Evolutionary conservation across 495 filamentous ascomycete species (phyloP).

Genomic region (Oleoguttula mirabilis): DNA sequence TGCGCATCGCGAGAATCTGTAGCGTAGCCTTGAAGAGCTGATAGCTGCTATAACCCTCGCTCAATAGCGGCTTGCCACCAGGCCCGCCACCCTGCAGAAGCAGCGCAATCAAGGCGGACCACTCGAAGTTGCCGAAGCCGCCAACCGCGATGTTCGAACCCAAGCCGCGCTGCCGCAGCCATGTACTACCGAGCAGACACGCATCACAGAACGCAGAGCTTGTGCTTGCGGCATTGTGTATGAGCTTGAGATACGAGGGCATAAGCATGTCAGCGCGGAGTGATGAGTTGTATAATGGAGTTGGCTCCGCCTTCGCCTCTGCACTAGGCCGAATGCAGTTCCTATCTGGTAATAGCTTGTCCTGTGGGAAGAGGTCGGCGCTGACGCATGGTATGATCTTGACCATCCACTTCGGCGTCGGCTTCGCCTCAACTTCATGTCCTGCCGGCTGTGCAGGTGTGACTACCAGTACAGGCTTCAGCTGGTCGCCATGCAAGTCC

Average conservation of each 20-base stretch:
- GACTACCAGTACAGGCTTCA: conserved; percentile 62
- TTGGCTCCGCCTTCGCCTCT: conserved; percentile 35
- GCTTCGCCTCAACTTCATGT: conserved; percentile 10
- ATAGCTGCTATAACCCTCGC: conserved; percentile 72
- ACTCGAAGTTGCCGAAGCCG: conserved; percentile 91
- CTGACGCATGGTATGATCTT: conserved; percentile 65
- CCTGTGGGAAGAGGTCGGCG: conserved; percentile 49
- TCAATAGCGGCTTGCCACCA: conserved; percentile 56
- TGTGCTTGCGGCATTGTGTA: conserved; percentile 51
- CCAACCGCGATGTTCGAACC: conserved; percentile 52
- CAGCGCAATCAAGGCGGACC: conserved; percentile 64
- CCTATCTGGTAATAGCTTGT: conserved; percentile 57
- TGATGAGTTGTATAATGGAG: conserved; percentile 82
- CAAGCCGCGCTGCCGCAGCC: conserved; percentile 83
- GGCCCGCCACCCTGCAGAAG: conserved; percentile 63
- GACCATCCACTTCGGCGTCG: conserved; percentile 44
- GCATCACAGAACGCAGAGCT: conserved; percentile 67
- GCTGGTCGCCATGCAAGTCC: conserved; percentile 59
- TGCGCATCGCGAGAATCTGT: conserved; percentile 63
- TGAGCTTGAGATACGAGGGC: conserved; percentile 56
- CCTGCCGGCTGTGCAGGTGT: conserved; percentile 26
- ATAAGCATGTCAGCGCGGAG: conserved; percentile 65
- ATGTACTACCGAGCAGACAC: conserved; percentile 72
- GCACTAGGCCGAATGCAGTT: conserved; percentile 50
- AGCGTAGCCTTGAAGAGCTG: conserved; percentile 88